Evolutionary conservation across 257 asterid genomes (phyloP).

Genomic region (Vinca minor): DNA sequence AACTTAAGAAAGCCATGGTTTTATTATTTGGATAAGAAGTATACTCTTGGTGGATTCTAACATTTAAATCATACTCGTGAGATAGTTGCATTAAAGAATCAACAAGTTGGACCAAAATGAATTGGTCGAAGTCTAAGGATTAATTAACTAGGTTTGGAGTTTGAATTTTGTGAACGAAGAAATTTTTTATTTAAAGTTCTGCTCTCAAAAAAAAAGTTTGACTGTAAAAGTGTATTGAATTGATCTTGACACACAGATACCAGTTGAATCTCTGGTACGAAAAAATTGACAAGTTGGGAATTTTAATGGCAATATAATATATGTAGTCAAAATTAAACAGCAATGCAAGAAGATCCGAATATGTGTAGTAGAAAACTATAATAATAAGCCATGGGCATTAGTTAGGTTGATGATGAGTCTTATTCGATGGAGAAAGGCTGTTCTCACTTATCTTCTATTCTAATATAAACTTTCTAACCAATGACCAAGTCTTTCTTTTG

Average conservation of each 20-base stretch:
- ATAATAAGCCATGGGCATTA: constrained; percentile 5
- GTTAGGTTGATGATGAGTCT: constrained; percentile 16
- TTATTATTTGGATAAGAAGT: no score
- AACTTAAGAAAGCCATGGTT: no score
- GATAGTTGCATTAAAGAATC: constrained; percentile 12
- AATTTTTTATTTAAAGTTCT: no score
- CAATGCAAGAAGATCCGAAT: constrained; percentile 7
- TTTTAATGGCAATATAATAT: background rate
- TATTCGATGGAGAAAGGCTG: background rate
- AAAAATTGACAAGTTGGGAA: background rate
- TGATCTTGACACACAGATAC: no score
- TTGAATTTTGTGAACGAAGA: no score
- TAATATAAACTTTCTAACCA: constrained; percentile 1
- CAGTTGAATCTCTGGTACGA: no score
- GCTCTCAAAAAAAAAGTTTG: no score
- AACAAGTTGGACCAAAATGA: constrained; percentile 12
- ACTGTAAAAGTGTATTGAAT: no score
- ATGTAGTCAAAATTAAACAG: constrained; percentile 21
- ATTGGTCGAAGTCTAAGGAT: no score
- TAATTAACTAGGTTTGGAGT: no score
- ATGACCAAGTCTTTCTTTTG: constrained; percentile 19
- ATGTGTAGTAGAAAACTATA: constrained; percentile 8
- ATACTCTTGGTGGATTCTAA: background rate
- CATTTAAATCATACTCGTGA: constrained; percentile 15
- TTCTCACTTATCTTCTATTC: constrained; percentile 4